Percentiles rank a stretch among this genome's conserved stretches.
These are phyloP conservation scores for Phytophthora citrophthora DNA, from an alignment of 352 stramenopile species.

Conservation along the genomic window DNA sequence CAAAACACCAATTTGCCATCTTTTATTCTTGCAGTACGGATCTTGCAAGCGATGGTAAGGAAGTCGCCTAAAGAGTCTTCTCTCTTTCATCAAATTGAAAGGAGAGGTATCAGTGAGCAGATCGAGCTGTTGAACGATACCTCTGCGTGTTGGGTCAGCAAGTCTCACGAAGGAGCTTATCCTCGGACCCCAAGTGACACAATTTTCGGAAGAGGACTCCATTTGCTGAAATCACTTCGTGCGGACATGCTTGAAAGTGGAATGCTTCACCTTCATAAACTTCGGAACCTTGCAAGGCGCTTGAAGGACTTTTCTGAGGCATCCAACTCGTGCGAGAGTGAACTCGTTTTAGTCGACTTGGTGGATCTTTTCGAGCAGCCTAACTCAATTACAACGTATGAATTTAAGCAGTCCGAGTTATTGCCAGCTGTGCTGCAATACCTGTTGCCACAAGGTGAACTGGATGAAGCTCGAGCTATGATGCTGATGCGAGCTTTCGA, in stretches of 20 bases:
- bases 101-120: conserved; percentile 78
- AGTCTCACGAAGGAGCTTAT: conserved; percentile 16
- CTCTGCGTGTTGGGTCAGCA: conserved; percentile 43
- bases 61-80: conserved; percentile 64
- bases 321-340: conserved; percentile 37
- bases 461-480: conserved; percentile 42
- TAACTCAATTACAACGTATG: conserved; percentile 82
- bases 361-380: conserved; percentile 80
- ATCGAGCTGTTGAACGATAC: conserved; percentile 64
- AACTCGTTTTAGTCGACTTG: conserved; percentile 72
- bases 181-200: conserved; percentile 31
- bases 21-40: conserved; percentile 76
- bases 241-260: conserved; percentile 78
- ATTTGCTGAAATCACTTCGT: conserved; percentile 61
- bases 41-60: conserved; percentile 71
- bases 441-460: conserved; percentile 39
- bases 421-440: conserved; percentile 69
- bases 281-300: conserved; percentile 73
- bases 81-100: conserved; percentile 85
- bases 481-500: conserved; percentile 56
- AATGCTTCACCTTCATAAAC: conserved; percentile 77
- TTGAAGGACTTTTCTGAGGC: conserved; percentile 50
- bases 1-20: conserved; percentile 55
- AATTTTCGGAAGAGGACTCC: conserved; percentile 61
- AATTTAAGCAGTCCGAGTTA: conserved; percentile 85